Conservation (phyloP, 2,329 filamentous ascomycete genomes). For the Plectosphaerella plurivora region DNA sequence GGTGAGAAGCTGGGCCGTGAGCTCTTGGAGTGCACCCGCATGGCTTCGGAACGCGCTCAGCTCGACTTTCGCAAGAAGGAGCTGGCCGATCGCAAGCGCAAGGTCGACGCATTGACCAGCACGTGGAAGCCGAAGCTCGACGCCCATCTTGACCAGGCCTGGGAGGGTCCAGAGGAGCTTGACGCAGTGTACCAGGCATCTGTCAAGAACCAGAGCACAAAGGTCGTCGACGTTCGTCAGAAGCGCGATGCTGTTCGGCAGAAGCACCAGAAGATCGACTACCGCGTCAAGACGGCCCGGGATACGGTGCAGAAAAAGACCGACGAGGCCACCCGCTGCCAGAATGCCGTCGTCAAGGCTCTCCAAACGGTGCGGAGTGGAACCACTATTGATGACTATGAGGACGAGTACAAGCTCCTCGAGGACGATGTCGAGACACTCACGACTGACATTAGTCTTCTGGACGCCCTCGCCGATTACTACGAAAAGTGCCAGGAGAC, state of each 20-base stretch:
- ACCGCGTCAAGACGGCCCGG: constrained; percentile 61
- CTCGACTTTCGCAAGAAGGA: constrained; percentile 82
- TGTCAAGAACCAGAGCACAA: constrained; percentile 51
- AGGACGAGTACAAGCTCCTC: constrained; percentile 44
- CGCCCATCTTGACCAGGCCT: constrained; percentile 58
- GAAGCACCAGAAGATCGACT: constrained; percentile 73
- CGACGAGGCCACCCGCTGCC: constrained; percentile 57
- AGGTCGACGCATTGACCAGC: constrained; percentile 70
- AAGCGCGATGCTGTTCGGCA: constrained; percentile 66
- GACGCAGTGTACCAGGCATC: constrained; percentile 66
- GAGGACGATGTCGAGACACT: constrained; percentile 55
- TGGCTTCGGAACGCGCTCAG: constrained; percentile 77
- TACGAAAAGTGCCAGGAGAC: constrained; percentile 64
- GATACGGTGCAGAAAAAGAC: constrained; percentile 62
- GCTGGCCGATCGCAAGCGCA: constrained; percentile 65
- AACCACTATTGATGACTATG: constrained; percentile 49
- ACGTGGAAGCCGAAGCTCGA: constrained; percentile 71
- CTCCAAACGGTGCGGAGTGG: constrained; percentile 40
- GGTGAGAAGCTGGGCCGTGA: constrained; percentile 72
- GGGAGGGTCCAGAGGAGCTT: constrained; percentile 61
- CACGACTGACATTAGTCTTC: constrained; percentile 65
- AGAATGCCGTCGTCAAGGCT: constrained; percentile 48
- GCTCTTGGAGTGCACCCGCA: constrained; percentile 74
- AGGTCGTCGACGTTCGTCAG: constrained; percentile 61
- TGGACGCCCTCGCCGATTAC: constrained; percentile 65